phyloP scores from a whole-genome alignment of 2,329 filamentous ascomycete genomes.

The Calonectria honghensis region DNA sequence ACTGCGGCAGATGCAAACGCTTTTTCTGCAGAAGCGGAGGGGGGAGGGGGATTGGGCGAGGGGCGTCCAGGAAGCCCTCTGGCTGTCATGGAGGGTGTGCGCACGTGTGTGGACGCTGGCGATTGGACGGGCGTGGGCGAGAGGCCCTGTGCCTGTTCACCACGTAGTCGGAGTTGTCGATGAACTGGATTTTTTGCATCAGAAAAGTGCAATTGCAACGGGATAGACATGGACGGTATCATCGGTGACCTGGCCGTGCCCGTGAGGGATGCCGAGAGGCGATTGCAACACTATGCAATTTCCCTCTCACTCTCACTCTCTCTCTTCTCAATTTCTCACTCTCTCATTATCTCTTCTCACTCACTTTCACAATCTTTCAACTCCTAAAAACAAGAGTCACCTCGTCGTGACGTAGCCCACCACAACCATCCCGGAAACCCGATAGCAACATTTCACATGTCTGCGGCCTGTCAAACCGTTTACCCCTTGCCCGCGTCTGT shows the following conservation, averaged over 20 bases:
- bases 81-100: conserved; percentile 32
- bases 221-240: conserved; percentile 17
- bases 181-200: conserved; percentile 20
- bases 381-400: conserved; percentile 3
- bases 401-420: conserved; percentile 19
- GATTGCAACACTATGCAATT: conserved; percentile 8
- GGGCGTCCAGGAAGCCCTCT: conserved; percentile 6
- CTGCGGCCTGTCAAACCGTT: conserved; percentile 6
- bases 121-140: conserved; percentile 28
- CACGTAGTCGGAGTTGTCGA: conserved; percentile 35
- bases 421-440: background rate
- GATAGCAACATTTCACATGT: conserved; percentile 25
- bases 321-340: background rate
- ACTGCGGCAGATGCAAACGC: conserved; percentile 34
- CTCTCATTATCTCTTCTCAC: background rate
- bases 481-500: conserved; percentile 15
- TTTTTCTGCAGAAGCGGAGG: conserved; percentile 25
- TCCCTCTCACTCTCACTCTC: background rate
- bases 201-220: conserved; percentile 23
- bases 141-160: conserved; percentile 36
- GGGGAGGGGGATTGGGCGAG: conserved; percentile 17
- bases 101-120: conserved; percentile 23
- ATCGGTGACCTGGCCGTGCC: conserved; percentile 3
- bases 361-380: background rate
- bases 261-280: conserved; percentile 8